Conservation (phyloP, 768 basidiomycete species). For the Hebeloma cylindrosporum region DNA sequence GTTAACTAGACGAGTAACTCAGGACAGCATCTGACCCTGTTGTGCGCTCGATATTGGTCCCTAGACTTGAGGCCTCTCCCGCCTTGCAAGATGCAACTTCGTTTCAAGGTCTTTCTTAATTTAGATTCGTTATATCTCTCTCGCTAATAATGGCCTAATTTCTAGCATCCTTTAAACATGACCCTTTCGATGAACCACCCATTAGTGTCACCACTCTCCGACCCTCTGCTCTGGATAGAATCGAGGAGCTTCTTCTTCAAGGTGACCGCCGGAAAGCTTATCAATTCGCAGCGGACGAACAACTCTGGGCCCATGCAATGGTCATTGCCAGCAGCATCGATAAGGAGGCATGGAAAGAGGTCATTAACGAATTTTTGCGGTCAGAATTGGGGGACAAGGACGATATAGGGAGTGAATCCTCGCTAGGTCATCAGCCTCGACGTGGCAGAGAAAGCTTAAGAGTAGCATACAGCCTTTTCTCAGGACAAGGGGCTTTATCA, state of each 20-base stretch:
- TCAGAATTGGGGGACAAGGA: slow-evolving; percentile 62
- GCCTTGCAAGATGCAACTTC: slow-evolving; percentile 23
- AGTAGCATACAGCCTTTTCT: slow-evolving; percentile 79
- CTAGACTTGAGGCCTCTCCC: slow-evolving; percentile 41
- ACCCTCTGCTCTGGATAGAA: slow-evolving; percentile 67
- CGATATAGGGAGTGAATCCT: slow-evolving; percentile 10
- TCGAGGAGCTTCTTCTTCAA: slow-evolving; percentile 75
- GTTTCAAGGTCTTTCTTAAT: slow-evolving; percentile 21
- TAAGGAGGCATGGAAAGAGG: slow-evolving; percentile 92
- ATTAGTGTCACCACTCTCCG: slow-evolving; percentile 60
- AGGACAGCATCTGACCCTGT: slow-evolving; percentile 61
- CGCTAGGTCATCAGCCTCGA: not conserved
- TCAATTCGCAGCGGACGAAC: slow-evolving; percentile 83
- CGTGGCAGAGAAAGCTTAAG: slow-evolving; percentile 62
- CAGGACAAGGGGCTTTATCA: slow-evolving; percentile 77
- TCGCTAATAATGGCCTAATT: not conserved
- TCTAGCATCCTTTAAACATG: slow-evolving; percentile 19
- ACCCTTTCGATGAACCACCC: slow-evolving; percentile 43
- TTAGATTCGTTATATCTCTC: not conserved
- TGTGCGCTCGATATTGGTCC: slow-evolving; percentile 71
- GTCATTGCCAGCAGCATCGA: slow-evolving; percentile 91
- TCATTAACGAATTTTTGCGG: slow-evolving; percentile 80
- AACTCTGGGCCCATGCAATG: slow-evolving; percentile 95
- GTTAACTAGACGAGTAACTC: not conserved
- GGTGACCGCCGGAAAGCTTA: slow-evolving; percentile 89